phyloP scores from a whole-genome alignment of 768 basidiomycete genomes.

The Macrocybe gigantea region DNA sequence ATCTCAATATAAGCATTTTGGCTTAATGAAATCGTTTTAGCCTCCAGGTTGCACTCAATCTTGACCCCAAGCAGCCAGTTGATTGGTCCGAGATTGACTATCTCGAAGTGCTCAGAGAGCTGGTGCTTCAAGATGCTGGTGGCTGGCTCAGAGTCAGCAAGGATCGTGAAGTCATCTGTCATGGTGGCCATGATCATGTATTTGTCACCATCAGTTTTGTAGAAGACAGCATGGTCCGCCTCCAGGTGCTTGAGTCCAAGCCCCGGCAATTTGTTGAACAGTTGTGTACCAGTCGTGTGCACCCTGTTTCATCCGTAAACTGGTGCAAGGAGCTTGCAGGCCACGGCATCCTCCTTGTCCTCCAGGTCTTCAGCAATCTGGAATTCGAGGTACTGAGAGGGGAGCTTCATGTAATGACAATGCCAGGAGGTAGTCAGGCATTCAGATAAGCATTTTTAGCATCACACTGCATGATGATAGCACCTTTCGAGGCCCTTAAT shows the following conservation, averaged over 20 bases:
- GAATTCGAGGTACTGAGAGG: too few species aligned
- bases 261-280: conserved; percentile 1
- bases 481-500: conserved; percentile 11
- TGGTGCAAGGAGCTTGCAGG: conserved; percentile 17
- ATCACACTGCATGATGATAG: too few species aligned
- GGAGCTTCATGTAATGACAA: too few species aligned
- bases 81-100: conserved; percentile 20
- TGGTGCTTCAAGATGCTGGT: too few species aligned
- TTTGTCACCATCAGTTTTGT: neutral
- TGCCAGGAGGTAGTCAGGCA: too few species aligned
- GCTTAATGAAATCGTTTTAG: conserved; percentile 19
- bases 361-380: too few species aligned
- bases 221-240: conserved; percentile 14
- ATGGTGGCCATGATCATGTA: too few species aligned
- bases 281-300: conserved; percentile 14
- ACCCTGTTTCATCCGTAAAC: conserved; percentile 18
- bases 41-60: conserved; percentile 10
- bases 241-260: conserved; percentile 11
- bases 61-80: conserved; percentile 16
- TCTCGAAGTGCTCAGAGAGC: conserved; percentile 13
- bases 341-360: conserved; percentile 10
- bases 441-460: too few species aligned
- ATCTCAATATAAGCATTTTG: conserved; percentile 18
- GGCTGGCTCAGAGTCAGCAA: too few species aligned
- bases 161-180: too few species aligned